Base-by-base conservation (phyloP, 176 grass and related monocot species). In the Aegilops tauschii region DNA sequence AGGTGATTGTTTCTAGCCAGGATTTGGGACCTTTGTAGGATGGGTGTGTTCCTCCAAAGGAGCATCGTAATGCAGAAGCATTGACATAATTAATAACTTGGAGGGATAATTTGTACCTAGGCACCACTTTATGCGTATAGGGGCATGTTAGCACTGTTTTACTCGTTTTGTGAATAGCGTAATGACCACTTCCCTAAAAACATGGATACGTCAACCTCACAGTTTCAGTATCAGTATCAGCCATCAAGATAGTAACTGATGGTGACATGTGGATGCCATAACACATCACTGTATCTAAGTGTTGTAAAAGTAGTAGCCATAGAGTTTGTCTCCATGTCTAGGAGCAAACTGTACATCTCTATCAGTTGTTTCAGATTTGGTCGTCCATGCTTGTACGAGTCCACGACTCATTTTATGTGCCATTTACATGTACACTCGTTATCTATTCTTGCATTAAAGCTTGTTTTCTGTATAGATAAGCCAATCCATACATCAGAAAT, bases 391-490 rank as follows among this genome's bases (percentile, higher is more conserved):
- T 73, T 30, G 73, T 18, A 47, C 49, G 45, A 54, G 37, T 21
- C n/a, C 82, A 65, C 12, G 32, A 34, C 56, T 76, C 37, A 49
- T 52, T 81, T 66, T 29, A 23, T 67, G 79, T 81, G 5, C 23
- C 23, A 80, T 47, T 21, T 47, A 32, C 79, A 81, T 40, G 25
- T 16, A 30, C 62, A 81, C 9, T 18, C 13, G 16, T 66, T 49
- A 16, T 81, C 63, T 68, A 67, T 28, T 25, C 39, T 45, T 81
- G 37, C 28, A 73, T 49, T 83, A 56, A 64, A 50, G 36, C 52
- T 73, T 65, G 63, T 79, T 85, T 82, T 86, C 18, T 80, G 20
- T 61, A 83, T 86, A 93, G 92, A 84, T 70, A 75, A 71, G 12
- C 70, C 79, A 50, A 77, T 64, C 65, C 68, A 80, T 83, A 59